Evolutionary conservation across 495 filamentous ascomycete species (phyloP).

Genomic region (Penicillium canariense): DNA sequence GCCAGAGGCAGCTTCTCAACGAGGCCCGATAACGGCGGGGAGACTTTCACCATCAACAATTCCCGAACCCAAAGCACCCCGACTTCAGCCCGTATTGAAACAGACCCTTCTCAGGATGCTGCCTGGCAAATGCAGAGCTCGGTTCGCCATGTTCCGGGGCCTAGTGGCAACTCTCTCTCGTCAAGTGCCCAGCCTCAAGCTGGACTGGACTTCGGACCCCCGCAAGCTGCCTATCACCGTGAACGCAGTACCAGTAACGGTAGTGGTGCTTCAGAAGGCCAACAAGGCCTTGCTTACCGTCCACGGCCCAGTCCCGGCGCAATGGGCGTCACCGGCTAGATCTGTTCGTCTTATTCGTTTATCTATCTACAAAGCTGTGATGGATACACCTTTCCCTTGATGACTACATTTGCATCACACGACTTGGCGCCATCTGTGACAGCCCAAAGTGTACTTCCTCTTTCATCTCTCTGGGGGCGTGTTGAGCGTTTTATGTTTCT

Average conservation of each 20-base stretch:
- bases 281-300: conserved; percentile 41
- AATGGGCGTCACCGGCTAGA: conserved; percentile 47
- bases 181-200: conserved; percentile 28
- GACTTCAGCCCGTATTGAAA: conserved; percentile 64
- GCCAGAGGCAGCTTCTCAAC: conserved; percentile 55
- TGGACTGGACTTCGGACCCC: conserved; percentile 31
- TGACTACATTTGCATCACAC: conserved; percentile 25
- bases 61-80: conserved; percentile 37
- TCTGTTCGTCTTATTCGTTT: conserved; percentile 14
- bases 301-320: conserved; percentile 40
- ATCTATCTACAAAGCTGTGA: conserved; percentile 20
- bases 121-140: conserved; percentile 80
- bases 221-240: conserved; percentile 30
- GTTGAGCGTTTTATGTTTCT: conserved; percentile 33
- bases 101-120: conserved; percentile 67
- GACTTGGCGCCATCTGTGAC: conserved; percentile 16
- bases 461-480: conserved; percentile 29
- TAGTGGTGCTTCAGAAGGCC: conserved; percentile 34
- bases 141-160: conserved; percentile 72
- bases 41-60: conserved; percentile 49
- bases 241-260: conserved; percentile 43
- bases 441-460: conserved; percentile 21
- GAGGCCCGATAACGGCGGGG: conserved; percentile 56
- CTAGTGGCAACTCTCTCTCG: conserved; percentile 42
- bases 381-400: conserved; percentile 23